Conservation (phyloP, 2,329 filamentous ascomycete genomes). For the Sporothrix phasma region DNA sequence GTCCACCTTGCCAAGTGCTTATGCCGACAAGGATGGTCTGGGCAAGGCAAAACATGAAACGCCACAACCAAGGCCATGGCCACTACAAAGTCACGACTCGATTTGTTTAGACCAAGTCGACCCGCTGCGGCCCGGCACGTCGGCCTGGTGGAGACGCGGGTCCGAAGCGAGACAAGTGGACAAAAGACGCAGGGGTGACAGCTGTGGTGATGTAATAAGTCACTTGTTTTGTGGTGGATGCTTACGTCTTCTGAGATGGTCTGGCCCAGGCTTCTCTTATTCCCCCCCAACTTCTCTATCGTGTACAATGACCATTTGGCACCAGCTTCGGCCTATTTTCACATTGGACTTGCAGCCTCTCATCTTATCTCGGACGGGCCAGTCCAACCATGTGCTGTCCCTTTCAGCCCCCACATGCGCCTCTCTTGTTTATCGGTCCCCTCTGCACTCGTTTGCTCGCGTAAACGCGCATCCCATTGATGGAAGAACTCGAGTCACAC, state of each 20-base stretch:
- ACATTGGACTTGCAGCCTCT: background rate
- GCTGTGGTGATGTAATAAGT: background rate
- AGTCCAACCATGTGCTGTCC: background rate
- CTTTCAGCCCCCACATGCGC: background rate
- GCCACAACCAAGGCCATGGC: background rate
- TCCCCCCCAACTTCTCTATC: too few species aligned
- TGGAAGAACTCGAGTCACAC: conserved; percentile 1
- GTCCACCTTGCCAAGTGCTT: too few species aligned
- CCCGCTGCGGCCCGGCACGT: conserved; percentile 11
- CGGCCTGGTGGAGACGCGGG: conserved; percentile 9
- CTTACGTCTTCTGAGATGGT: background rate
- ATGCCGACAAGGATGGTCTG: too few species aligned
- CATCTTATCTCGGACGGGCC: background rate
- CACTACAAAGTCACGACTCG: conserved; percentile 17
- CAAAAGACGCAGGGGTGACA: background rate
- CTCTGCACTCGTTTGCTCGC: background rate
- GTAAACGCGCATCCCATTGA: background rate
- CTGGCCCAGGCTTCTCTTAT: too few species aligned
- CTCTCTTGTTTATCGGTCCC: background rate
- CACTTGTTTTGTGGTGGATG: background rate
- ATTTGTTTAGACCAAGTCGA: conserved; percentile 16
- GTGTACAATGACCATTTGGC: too few species aligned
- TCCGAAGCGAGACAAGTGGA: conserved; percentile 4
- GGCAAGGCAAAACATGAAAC: background rate
- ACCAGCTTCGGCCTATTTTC: background rate